Base-by-base conservation (phyloP, 805 yeast species). In the Saturnispora quitensis region DNA sequence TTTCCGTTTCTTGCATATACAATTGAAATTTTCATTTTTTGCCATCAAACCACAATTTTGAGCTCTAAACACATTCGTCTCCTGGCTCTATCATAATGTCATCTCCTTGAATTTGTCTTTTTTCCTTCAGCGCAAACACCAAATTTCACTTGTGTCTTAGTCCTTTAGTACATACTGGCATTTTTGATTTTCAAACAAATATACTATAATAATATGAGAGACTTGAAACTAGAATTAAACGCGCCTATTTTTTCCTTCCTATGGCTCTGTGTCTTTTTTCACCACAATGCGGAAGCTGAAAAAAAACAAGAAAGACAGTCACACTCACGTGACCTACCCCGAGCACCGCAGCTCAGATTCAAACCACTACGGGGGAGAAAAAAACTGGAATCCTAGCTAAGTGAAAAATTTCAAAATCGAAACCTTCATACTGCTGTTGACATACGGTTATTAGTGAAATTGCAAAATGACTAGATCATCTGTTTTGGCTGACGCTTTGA, bases 401-500 rank as follows among this genome's bases (percentile, higher is more conserved):
- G 12, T 43, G 46, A 43, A 43, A 43, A 43, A 43, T 43, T 43
- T 43, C 46, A 43, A 13, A 40, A 4, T 40, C 8, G 27, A 40
- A 20, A 28, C 46, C 9, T 25, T 36, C 17, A 18, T 38, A 38
- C 22, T 38, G 22, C 18, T 17, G 24, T 15, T 17, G 20, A 17
- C 9, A 12, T 22, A 20, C 15, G 15, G 27, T 40, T 24, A 40
- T 22, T 18, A 40, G 40, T 36, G 20, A 38, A n/a, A 47, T 28
- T 31, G 24, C 36, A 36, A 48, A 74, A 89, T 91, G 98, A 89
- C 97, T 75, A 90, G 97, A 81, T 82, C 97, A 66, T 90, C 98
- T 69, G 97, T 86, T 75, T 86, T 90, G 75, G 97, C 97, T 72
- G 98, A 90, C 81, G 97, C 97, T 73, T 85, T 90, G 71, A 91